Evolutionary conservation across 2,329 filamentous ascomycete genomes (phyloP).

Genomic region (Microsporum audouinii): DNA sequence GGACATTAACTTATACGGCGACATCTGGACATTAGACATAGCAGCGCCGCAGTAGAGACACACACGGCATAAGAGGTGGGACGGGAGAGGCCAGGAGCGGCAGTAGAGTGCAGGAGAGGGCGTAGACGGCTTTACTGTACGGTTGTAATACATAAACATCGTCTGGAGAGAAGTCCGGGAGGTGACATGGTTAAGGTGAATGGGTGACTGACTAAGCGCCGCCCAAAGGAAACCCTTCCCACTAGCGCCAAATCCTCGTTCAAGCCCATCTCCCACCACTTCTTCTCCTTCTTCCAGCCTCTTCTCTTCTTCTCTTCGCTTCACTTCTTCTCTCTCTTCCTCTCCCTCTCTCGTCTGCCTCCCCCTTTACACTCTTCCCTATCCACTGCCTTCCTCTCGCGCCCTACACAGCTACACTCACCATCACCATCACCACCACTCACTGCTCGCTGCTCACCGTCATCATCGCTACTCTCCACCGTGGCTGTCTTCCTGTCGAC

Average conservation of each 20-base stretch:
- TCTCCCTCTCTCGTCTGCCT: conserved; percentile 4
- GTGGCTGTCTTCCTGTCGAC: not conserved
- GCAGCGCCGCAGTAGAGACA: not conserved
- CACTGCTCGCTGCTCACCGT: not conserved
- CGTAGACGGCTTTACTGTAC: not conserved
- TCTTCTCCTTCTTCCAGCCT: conserved; percentile 7
- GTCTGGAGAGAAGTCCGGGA: no score
- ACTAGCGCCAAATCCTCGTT: conserved; percentile 16
- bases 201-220: conserved; percentile 1
- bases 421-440: not conserved
- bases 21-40: no score
- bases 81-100: not conserved
- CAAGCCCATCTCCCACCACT: conserved; percentile 11
- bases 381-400: not conserved
- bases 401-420: not conserved
- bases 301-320: conserved; percentile 11
- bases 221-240: conserved; percentile 13
- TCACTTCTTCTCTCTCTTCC: conserved; percentile 7
- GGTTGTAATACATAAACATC: no score
- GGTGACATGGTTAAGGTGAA: not conserved
- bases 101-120: not conserved
- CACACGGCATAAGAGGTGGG: not conserved
- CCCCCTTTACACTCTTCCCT: not conserved
- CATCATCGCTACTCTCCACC: not conserved
- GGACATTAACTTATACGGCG: not conserved